Evolutionary conservation across 441 rosid species (phyloP).

Genomic region (Monsonia emarginata): DNA sequence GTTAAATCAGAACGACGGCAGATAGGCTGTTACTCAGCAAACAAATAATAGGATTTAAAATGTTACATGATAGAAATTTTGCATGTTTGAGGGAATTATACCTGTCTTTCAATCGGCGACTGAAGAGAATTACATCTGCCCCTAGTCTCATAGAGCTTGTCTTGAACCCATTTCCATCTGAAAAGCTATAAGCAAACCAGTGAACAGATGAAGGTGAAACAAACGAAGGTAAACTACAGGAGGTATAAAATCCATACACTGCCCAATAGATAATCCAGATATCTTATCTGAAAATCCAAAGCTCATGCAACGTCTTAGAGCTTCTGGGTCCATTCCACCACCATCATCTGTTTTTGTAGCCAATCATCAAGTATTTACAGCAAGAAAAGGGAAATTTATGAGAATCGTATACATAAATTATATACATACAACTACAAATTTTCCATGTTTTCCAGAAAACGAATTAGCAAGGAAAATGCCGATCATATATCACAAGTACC

Average conservation of each 20-base stretch:
- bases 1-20: too few species aligned
- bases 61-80: neutral
- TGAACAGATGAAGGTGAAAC: neutral
- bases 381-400: neutral
- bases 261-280: conserved; percentile 18
- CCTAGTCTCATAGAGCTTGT: conserved; percentile 23
- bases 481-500: conserved; percentile 8
- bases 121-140: conserved; percentile 22
- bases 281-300: conserved; percentile 21
- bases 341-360: conserved; percentile 20
- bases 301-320: conserved; percentile 20
- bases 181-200: neutral
- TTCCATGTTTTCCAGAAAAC: neutral
- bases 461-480: neutral
- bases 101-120: conserved; percentile 10
- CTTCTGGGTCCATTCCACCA: conserved; percentile 20
- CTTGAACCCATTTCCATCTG: conserved; percentile 25
- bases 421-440: neutral
- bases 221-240: neutral
- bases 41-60: neutral
- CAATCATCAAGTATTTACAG: conserved; percentile 1
- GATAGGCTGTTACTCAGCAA: neutral
- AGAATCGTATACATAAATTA: neutral
- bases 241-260: conserved; percentile 11
- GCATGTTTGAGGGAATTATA: neutral